Evolutionary conservation across 805 yeast species (phyloP).

Genomic region (Gaillardinia entomophila): DNA sequence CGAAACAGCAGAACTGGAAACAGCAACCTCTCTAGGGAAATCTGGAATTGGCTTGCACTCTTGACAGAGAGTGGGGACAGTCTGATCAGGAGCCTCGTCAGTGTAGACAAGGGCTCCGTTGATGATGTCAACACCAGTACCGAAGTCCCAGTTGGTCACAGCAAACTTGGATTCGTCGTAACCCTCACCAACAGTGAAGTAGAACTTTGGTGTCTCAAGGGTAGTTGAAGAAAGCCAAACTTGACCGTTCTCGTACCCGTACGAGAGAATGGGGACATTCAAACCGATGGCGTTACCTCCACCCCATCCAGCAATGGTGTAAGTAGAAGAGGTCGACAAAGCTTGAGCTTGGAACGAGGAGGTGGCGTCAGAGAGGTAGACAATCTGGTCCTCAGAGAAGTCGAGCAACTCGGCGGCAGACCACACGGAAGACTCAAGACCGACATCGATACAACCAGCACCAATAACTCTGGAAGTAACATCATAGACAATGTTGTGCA

Average conservation of each 20-base stretch:
- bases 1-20: neutral
- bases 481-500: constrained; percentile 14
- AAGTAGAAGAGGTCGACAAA: constrained; percentile 9
- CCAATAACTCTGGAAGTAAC: constrained; percentile 19
- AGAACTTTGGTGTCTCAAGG: neutral
- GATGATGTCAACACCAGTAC: constrained; percentile 2
- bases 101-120: neutral
- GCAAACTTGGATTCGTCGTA: neutral
- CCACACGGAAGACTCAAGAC: constrained; percentile 6
- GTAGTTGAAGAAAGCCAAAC: constrained; percentile 16
- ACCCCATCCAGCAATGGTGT: constrained; percentile 20
- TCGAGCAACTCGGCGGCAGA: constrained; percentile 3
- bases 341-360: constrained; percentile 13
- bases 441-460: constrained; percentile 21
- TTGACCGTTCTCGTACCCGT: constrained; percentile 6
- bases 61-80: neutral
- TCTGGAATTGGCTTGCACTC: neutral
- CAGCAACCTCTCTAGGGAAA: neutral
- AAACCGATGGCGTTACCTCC: constrained; percentile 15
- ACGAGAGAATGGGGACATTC: constrained; percentile 1
- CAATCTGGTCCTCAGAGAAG: constrained; percentile 5
- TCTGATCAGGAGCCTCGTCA: constrained; percentile 1
- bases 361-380: constrained; percentile 4
- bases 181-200: constrained; percentile 5
- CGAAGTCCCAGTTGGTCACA: neutral